These are phyloP conservation scores for Tolypocladium pustulatum DNA, from an alignment of 2,329 filamentous ascomycete species.

Conservation along the genomic window DNA sequence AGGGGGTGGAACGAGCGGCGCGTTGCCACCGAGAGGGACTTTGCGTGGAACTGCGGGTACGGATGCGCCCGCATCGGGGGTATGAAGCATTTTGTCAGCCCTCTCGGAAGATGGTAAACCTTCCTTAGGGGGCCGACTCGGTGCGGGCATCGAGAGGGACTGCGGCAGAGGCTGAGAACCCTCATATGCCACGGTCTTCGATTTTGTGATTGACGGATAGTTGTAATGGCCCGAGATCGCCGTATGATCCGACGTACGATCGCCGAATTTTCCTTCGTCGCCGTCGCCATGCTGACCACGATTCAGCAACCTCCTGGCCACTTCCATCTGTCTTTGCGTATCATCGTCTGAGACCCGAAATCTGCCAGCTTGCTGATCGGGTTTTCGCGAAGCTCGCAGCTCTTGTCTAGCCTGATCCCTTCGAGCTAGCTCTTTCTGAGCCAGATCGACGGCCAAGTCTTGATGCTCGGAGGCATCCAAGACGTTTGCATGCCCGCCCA, in stretches of 20 bases:
- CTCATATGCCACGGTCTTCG: constrained; percentile 36
- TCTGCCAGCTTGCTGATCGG: not conserved
- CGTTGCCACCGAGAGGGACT: constrained; percentile 12
- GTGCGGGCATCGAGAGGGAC: constrained; percentile 14
- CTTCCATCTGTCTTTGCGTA: constrained; percentile 42
- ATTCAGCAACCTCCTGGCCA: constrained; percentile 36
- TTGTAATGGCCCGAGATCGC: constrained; percentile 28
- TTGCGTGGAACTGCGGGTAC: constrained; percentile 19
- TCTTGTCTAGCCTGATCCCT: constrained; percentile 52
- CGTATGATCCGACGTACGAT: constrained; percentile 11
- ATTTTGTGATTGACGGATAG: constrained; percentile 47
- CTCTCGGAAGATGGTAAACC: constrained; percentile 4
- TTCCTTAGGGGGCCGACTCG: constrained; percentile 22
- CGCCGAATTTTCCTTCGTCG: constrained; percentile 11
- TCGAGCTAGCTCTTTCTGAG: constrained; percentile 59
- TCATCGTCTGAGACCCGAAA: constrained; percentile 23
- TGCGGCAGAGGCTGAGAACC: constrained; percentile 5
- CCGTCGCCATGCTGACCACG: constrained; percentile 8
- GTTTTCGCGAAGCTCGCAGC: constrained; percentile 35
- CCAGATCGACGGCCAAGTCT: constrained; percentile 67
- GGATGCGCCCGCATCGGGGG: not conserved
- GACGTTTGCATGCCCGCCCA: constrained; percentile 46
- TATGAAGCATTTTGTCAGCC: constrained; percentile 1
- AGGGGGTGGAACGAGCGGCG: constrained; percentile 10
- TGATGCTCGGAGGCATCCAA: constrained; percentile 62